Evolutionary conservation across 2,329 filamentous ascomycete genomes (phyloP).

Genomic region (Penicillium corylophilum): DNA sequence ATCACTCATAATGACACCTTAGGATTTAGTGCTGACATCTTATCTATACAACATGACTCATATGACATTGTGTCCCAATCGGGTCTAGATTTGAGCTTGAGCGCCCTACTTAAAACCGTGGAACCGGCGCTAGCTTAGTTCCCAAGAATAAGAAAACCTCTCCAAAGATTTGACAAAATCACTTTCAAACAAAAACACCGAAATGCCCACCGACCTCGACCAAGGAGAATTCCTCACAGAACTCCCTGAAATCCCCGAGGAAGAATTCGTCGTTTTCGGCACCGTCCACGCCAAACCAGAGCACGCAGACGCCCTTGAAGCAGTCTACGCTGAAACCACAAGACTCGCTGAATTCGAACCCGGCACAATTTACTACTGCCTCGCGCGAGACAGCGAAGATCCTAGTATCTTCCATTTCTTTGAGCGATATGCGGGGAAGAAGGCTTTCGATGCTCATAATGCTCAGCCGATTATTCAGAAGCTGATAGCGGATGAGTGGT

Average conservation of each 20-base stretch:
- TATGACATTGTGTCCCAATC: neutral
- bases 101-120: neutral
- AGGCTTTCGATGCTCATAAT: constrained; percentile 12
- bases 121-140: neutral
- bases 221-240: constrained; percentile 5
- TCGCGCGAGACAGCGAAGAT: constrained; percentile 5
- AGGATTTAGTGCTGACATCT: neutral
- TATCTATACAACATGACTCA: neutral
- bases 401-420: constrained; percentile 10
- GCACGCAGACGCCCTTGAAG: constrained; percentile 13
- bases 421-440: constrained; percentile 5
- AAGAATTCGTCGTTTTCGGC: constrained; percentile 11
- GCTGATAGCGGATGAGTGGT: constrained; percentile 9
- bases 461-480: constrained; percentile 14
- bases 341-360: constrained; percentile 11
- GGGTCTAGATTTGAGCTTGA: neutral
- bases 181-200: neutral
- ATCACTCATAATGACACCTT: neutral
- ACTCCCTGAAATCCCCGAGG: constrained; percentile 3
- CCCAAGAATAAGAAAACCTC: neutral
- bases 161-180: neutral
- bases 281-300: constrained; percentile 10
- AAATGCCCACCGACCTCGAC: neutral
- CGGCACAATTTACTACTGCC: constrained; percentile 10
- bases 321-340: constrained; percentile 12